Percentiles rank a stretch among this genome's conserved stretches.
Conservation (phyloP, 805 yeast genomes). For the Candida ulmi region DNA sequence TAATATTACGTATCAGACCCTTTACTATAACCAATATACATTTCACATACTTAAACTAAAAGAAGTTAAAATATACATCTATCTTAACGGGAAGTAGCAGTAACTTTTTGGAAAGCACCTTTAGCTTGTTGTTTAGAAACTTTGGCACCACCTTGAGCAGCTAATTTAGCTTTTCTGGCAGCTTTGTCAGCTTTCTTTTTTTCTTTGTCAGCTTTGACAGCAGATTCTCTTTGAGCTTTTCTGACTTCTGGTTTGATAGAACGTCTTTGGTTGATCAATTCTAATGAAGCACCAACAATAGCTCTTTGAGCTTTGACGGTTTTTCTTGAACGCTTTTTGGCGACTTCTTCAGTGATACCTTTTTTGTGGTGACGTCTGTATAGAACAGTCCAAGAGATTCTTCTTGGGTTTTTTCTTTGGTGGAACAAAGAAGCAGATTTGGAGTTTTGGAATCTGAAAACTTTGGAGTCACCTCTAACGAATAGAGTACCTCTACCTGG, state of each 20-base stretch:
- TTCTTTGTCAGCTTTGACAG: conserved; percentile 77
- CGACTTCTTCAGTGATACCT: conserved; percentile 97
- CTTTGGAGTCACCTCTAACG: conserved; percentile 99
- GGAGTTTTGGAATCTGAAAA: conserved; percentile 98
- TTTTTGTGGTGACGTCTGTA: conserved; percentile 99
- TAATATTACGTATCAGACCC: too few species aligned
- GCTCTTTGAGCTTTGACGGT: conserved; percentile 98
- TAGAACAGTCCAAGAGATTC: conserved; percentile 98
- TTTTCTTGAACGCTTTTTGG: conserved; percentile 97
- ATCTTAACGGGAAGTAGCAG: conserved; percentile 90
- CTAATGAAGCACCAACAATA: conserved; percentile 98
- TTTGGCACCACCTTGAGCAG: conserved; percentile 70
- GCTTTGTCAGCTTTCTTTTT: conserved; percentile 89
- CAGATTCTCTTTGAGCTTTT: conserved; percentile 94
- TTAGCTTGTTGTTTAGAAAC: conserved; percentile 94
- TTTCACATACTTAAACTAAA: conserved; percentile 5
- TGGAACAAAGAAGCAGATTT: conserved; percentile 97
- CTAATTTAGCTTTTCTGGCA: conserved; percentile 86
- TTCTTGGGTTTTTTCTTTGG: conserved; percentile 99
- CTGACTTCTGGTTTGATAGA: conserved; percentile 93
- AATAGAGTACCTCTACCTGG: conserved; percentile 99
- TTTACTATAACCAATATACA: conserved; percentile 8
- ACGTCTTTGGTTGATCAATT: conserved; percentile 97
- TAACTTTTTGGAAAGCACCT: conserved; percentile 97
- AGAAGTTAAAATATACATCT: conserved; percentile 4